Conservation (phyloP, 148 eudicot species). For the Persicaria maculosa region DNA sequence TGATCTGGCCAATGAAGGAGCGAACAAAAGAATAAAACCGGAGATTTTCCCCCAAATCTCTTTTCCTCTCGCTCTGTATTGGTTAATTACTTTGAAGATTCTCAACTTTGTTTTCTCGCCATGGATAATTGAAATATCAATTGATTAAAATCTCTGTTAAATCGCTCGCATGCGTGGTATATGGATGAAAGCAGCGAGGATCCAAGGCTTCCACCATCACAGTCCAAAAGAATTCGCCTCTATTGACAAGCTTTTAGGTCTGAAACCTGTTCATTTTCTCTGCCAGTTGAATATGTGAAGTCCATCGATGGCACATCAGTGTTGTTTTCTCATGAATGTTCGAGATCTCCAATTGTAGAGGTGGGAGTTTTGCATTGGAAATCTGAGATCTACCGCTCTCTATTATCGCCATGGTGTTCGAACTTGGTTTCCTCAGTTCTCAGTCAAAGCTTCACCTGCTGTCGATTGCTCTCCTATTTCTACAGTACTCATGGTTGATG, state of each 20-base stretch:
- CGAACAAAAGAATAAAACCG: too few relatives aligned
- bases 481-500: too few relatives aligned
- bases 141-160: neutral
- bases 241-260: slow-evolving; percentile 48
- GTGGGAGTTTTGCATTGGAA: slow-evolving; percentile 72
- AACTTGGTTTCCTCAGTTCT: too few relatives aligned
- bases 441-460: too few relatives aligned
- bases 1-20: too few relatives aligned
- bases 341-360: slow-evolving; percentile 21
- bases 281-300: neutral
- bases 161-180: slow-evolving; percentile 56
- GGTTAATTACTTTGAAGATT: neutral
- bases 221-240: slow-evolving; percentile 62
- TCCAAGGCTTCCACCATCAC: slow-evolving; percentile 71
- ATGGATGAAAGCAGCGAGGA: slow-evolving; percentile 72
- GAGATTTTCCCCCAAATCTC: neutral
- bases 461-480: too few relatives aligned
- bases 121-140: neutral
- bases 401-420: too few relatives aligned
- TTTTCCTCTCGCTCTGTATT: neutral
- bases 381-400: neutral
- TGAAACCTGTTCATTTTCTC: slow-evolving; percentile 1
- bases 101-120: neutral
- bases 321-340: neutral
- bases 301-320: neutral